Base-by-base conservation (phyloP, 176 grass and related monocot genomes). In the Elymus sibiricus region DNA sequence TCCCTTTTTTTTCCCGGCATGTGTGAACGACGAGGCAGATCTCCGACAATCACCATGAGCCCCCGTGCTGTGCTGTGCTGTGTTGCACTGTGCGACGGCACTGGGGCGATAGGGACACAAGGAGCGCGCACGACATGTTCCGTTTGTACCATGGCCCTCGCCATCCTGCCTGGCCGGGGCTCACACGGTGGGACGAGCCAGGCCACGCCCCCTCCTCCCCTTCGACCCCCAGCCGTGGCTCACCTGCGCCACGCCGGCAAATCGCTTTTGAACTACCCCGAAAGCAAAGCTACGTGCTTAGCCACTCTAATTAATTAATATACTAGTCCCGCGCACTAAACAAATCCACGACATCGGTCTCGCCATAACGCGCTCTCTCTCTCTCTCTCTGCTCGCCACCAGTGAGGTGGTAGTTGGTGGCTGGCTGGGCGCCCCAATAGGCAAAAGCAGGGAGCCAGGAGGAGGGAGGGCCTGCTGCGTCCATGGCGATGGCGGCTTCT, bases 401-500 rank as follows among this genome's bases (percentile, higher is more conserved):
- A 74, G 44, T 74, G 84, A 42, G 77, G 87, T 84, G 39, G 83
- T 84, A 21, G 89, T 72, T 74, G 80, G 21, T 27, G 22, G 86
- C 55, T 83, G 87, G 87, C 55, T 58, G 87, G 87, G 58, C 11
- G 16, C 38, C 0, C 16, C 49, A 19, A 6, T 26, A 38, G 70
- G 31, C 21, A 16, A 74, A 26, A 76, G 26, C 72, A 22, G 8
- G 4, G 32, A 55, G 22, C 25, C 17, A 55, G 26, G 59, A 51
- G 65, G 10, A 60, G 2, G 37, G 37, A n/a, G 78, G 55, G 16
- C 42, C 27, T 63, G 11, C 34, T 49, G 73, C 44, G 42, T 77
- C 91, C 79, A 87, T 61, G 88, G 55, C 76, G 70, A 86, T 77
- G 87, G 76, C 76, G 55, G 4, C 64, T 46, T 65, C 81, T 34